Evolutionary conservation across 768 basidiomycete species (phyloP).

Genomic region (Suillus subalutaceus): DNA sequence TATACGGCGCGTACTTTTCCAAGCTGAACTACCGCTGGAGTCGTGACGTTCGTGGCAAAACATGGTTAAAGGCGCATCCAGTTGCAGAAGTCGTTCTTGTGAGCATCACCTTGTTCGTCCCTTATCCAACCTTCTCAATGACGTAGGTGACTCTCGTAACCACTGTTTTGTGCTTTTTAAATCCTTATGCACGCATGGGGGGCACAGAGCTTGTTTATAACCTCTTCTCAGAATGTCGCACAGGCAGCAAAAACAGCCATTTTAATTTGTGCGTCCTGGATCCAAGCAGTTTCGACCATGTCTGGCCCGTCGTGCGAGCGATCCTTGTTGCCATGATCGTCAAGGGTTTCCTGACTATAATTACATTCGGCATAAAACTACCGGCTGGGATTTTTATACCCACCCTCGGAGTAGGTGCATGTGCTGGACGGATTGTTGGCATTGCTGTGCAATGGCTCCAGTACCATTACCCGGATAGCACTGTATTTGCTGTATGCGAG

Average conservation of each 20-base stretch:
- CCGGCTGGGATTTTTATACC: constrained; percentile 98
- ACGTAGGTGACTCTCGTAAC: constrained; percentile 78
- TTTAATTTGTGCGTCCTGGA: constrained; percentile 73
- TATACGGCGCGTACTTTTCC: constrained; percentile 94
- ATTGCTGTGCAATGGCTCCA: constrained; percentile 79
- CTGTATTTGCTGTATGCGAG: constrained; percentile 67
- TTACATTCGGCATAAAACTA: constrained; percentile 92
- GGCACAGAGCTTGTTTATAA: constrained; percentile 94
- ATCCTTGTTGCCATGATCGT: constrained; percentile 80
- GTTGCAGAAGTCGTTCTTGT: constrained; percentile 84
- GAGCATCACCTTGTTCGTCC: constrained; percentile 26
- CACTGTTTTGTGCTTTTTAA: constrained; percentile 77
- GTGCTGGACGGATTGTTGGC: constrained; percentile 87
- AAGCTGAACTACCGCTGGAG: constrained; percentile 91
- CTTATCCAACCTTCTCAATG: constrained; percentile 15
- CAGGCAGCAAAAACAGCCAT: constrained; percentile 55
- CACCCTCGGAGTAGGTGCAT: constrained; percentile 91
- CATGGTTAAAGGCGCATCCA: constrained; percentile 81
- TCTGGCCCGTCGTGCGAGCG: constrained; percentile 63
- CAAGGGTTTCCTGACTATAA: constrained; percentile 77
- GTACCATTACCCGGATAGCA: constrained; percentile 56
- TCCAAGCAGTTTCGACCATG: constrained; percentile 54
- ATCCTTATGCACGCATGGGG: constrained; percentile 90
- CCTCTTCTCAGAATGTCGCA: constrained; percentile 84
- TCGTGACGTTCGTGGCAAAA: constrained; percentile 76